Evolutionary conservation across 345 rosid genomes (phyloP).

Genomic region (Camelina hispida): DNA sequence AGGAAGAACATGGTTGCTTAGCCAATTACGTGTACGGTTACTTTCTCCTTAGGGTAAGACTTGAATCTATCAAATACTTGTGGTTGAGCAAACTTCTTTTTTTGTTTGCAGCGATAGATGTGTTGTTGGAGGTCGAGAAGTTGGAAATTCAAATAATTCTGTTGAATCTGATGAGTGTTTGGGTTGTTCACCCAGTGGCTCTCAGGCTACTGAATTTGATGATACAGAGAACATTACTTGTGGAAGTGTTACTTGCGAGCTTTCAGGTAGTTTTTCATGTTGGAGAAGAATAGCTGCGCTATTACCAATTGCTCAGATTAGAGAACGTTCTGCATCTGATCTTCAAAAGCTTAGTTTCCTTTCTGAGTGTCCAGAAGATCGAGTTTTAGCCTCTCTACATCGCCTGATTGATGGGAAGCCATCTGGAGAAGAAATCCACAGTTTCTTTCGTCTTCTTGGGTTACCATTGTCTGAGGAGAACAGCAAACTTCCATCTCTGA

Average conservation of each 20-base stretch:
- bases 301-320: slow-evolving; percentile 66
- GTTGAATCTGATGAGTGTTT: slow-evolving; percentile 35
- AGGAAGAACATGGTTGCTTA: slow-evolving; percentile 55
- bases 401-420: slow-evolving; percentile 68
- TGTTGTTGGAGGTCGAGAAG: slow-evolving; percentile 38
- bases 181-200: slow-evolving; percentile 34
- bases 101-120: slow-evolving; percentile 51
- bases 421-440: slow-evolving; percentile 61
- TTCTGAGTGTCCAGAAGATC: slow-evolving; percentile 72
- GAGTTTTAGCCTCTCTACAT: slow-evolving; percentile 60
- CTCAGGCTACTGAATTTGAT: slow-evolving; percentile 26
- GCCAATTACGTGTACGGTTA: slow-evolving; percentile 60
- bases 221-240: slow-evolving; percentile 38
- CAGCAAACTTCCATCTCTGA: slow-evolving; percentile 56
- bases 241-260: slow-evolving; percentile 45
- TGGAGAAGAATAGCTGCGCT: slow-evolving; percentile 55
- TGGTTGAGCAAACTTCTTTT: not conserved
- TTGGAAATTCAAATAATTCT: slow-evolving; percentile 32
- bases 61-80: slow-evolving; percentile 5
- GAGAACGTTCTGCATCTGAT: slow-evolving; percentile 47
- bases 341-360: slow-evolving; percentile 59
- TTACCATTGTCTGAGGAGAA: slow-evolving; percentile 59
- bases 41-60: not conserved
- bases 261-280: slow-evolving; percentile 57
- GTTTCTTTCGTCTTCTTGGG: slow-evolving; percentile 69